Percentiles rank a stretch among this genome's conserved stretches.
These are phyloP conservation scores for Craspedostauros australis DNA, from an alignment of 108 stramenopile genomes.

Conservation along the genomic window DNA sequence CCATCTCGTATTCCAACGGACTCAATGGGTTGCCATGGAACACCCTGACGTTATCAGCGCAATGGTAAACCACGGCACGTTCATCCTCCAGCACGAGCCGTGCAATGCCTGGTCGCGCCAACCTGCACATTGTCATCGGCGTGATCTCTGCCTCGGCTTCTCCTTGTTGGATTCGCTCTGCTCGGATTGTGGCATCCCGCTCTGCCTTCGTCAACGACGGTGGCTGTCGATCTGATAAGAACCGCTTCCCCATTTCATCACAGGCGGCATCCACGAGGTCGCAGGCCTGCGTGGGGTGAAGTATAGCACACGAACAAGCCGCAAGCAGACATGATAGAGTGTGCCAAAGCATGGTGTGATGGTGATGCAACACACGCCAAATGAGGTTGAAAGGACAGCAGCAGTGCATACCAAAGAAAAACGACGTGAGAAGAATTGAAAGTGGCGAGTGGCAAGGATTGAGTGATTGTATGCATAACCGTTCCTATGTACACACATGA, in stretches of 20 bases:
- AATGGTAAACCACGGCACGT: slow-evolving; percentile 94
- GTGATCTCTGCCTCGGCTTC: slow-evolving; percentile 41
- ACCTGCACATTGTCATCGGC: slow-evolving; percentile 67
- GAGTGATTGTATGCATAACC: too few relatives aligned
- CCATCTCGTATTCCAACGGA: slow-evolving; percentile 96
- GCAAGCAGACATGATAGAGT: too few relatives aligned
- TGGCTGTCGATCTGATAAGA: slow-evolving; percentile 89
- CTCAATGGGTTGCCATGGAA: slow-evolving; percentile 83
- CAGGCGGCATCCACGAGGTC: slow-evolving; percentile 87
- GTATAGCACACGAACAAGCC: too few relatives aligned
- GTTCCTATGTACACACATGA: too few relatives aligned
- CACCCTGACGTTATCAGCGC: slow-evolving; percentile 84
- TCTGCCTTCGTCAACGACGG: slow-evolving; percentile 71
- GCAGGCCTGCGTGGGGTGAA: too few relatives aligned
- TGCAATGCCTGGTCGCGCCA: slow-evolving; percentile 85
- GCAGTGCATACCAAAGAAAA: too few relatives aligned
- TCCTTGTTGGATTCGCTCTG: too few relatives aligned
- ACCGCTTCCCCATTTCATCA: slow-evolving; percentile 90
- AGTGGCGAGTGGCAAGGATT: too few relatives aligned
- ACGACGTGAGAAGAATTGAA: too few relatives aligned
- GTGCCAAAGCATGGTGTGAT: slow-evolving; percentile 4
- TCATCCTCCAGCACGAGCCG: slow-evolving; percentile 88
- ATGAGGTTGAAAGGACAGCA: too few relatives aligned
- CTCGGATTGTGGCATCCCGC: slow-evolving; percentile 30
- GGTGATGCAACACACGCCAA: too few relatives aligned